Evolutionary conservation across 2,329 filamentous ascomycete genomes (phyloP).

Genomic region (Diaporthe citrichinensis): DNA sequence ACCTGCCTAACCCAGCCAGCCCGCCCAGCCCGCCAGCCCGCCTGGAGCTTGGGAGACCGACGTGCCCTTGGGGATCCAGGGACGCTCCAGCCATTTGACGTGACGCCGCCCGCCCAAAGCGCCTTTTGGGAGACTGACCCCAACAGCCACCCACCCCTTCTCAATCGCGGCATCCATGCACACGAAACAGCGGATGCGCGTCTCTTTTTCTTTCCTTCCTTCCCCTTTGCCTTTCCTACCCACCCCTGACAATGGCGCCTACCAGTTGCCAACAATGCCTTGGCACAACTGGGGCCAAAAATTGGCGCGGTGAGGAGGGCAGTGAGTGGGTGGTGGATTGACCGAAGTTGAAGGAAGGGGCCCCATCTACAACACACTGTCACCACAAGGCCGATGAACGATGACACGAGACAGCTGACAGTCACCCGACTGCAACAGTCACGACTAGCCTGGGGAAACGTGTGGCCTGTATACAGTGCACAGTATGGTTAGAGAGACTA

Average conservation of each 20-base stretch:
- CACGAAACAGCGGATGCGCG: constrained; percentile 30
- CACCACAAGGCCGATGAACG: not conserved
- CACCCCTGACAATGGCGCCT: constrained; percentile 23
- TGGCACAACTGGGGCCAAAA: constrained; percentile 25
- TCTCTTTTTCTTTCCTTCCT: constrained; percentile 7
- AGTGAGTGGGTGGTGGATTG: constrained; percentile 6
- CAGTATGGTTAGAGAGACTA: not conserved
- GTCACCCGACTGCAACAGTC: constrained; percentile 21
- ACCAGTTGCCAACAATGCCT: constrained; percentile 21
- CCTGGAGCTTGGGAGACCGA: constrained; percentile 21
- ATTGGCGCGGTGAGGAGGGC: constrained; percentile 7
- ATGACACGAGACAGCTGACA: constrained; percentile 29
- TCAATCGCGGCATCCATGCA: constrained; percentile 15
- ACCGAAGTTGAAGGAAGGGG: constrained; percentile 7
- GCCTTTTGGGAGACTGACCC: not conserved
- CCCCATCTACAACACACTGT: not conserved
- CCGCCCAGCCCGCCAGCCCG: constrained; percentile 21
- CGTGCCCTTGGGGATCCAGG: constrained; percentile 21
- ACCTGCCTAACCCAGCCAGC: constrained; percentile 30
- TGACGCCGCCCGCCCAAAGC: constrained; percentile 25
- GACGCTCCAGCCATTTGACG: constrained; percentile 25
- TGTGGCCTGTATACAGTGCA: constrained; percentile 23
- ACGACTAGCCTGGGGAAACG: constrained; percentile 6
- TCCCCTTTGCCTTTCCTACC: not conserved
- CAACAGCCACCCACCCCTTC: constrained; percentile 4